Conservation (phyloP, 2,329 filamentous ascomycete genomes). For the Diaporthe vexans region DNA sequence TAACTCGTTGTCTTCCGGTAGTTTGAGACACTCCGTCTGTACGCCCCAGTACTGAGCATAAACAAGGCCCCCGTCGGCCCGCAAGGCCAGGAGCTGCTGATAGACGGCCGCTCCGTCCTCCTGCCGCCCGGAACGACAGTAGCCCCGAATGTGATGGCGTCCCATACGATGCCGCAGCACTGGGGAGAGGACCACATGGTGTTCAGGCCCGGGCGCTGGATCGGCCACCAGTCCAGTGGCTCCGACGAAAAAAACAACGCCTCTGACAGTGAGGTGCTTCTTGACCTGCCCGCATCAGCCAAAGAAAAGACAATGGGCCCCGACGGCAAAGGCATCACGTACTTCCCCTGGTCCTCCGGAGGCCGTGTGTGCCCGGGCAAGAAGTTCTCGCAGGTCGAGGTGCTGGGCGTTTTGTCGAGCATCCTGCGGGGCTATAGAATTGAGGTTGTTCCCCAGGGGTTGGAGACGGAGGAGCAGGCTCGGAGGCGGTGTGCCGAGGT, state of each 20-base stretch:
- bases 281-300: not conserved
- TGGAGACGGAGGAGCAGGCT: not conserved
- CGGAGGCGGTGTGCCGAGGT: not conserved
- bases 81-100: conserved; percentile 11
- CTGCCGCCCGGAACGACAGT: not conserved
- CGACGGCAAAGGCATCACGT: not conserved
- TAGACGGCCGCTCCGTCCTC: conserved; percentile 5
- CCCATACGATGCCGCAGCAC: not conserved
- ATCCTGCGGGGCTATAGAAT: not conserved
- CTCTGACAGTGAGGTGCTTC: not conserved
- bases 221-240: conserved; percentile 52
- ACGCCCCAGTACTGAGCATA: conserved; percentile 11
- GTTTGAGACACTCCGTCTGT: conserved; percentile 28
- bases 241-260: not conserved
- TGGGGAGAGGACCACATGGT: conserved; percentile 13
- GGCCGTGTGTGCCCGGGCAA: not conserved
- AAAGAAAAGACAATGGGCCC: not conserved
- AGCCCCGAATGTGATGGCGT: conserved; percentile 21
- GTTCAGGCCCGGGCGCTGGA: not conserved
- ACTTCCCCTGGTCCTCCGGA: conserved; percentile 1
- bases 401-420: not conserved
- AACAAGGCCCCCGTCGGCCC: conserved; percentile 22
- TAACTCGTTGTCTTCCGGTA: not conserved
- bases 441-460: not conserved
- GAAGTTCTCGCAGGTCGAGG: conserved; percentile 12